Conservation (phyloP, 225 moss, liverwort and hornwort genomes). For the Neckera pumila region DNA sequence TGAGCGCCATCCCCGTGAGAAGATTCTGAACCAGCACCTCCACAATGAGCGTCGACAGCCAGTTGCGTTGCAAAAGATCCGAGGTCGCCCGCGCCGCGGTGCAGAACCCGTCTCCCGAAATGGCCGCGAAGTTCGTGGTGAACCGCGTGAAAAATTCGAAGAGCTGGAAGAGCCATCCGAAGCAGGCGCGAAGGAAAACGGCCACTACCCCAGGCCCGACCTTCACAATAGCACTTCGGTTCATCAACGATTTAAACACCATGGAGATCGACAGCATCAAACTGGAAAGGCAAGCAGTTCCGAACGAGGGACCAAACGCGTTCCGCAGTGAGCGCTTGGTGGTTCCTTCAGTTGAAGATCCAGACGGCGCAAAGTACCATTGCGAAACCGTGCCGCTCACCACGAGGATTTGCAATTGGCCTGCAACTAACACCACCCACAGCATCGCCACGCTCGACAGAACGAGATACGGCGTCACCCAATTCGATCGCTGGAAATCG, state of each 20-base stretch:
- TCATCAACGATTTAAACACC: slow-evolving; percentile 21
- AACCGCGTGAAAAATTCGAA: slow-evolving; percentile 67
- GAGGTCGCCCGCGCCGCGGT: slow-evolving; percentile 42
- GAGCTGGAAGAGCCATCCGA: slow-evolving; percentile 46
- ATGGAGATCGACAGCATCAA: slow-evolving; percentile 37
- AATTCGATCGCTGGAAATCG: neutral
- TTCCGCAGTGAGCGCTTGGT: slow-evolving; percentile 45
- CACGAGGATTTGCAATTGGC: slow-evolving; percentile 46
- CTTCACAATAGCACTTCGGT: slow-evolving; percentile 1
- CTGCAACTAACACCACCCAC: slow-evolving; percentile 48
- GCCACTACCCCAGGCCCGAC: slow-evolving; percentile 22
- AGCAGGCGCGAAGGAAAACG: slow-evolving; percentile 52
- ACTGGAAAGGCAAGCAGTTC: slow-evolving; percentile 75
- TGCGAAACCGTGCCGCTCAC: slow-evolving; percentile 71
- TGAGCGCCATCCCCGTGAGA: slow-evolving; percentile 21
- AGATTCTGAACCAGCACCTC: slow-evolving; percentile 40
- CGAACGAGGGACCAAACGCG: slow-evolving; percentile 76
- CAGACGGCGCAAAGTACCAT: slow-evolving; percentile 66
- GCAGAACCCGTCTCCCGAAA: slow-evolving; percentile 72
- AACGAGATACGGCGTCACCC: slow-evolving; percentile 12
- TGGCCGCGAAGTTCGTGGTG: slow-evolving; percentile 65
- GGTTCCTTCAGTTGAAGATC: slow-evolving; percentile 40
- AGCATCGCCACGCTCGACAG: slow-evolving; percentile 13
- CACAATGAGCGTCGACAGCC: slow-evolving; percentile 60
- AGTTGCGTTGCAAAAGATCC: slow-evolving; percentile 47